phyloP scores from a whole-genome alignment of 345 rosid species.

The Stellera chamaejasme region DNA sequence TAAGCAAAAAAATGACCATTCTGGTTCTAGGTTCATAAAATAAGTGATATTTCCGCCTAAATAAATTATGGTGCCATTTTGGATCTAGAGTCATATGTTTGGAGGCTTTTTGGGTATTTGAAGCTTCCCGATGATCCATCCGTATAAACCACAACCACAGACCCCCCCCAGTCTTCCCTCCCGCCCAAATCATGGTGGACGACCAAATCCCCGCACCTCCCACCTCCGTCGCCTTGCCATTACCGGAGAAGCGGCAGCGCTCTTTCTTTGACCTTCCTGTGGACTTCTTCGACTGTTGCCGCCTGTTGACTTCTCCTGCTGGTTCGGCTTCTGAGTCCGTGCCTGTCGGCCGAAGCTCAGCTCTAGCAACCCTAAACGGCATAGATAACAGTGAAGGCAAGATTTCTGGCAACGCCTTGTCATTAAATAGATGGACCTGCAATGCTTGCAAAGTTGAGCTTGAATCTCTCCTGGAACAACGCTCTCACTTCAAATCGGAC shows the following conservation, averaged over 20 bases:
- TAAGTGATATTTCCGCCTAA: no score
- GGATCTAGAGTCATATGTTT: no score
- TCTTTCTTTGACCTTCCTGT: conserved; percentile 57
- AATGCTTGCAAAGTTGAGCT: conserved; percentile 78
- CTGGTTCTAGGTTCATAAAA: no score
- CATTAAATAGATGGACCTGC: conserved; percentile 74
- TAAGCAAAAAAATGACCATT: no score
- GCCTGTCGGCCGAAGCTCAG: conserved; percentile 16
- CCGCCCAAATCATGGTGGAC: conserved; percentile 22
- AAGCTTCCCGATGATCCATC: no score
- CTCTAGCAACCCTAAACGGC: conserved; percentile 19
- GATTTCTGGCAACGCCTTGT: conserved; percentile 20
- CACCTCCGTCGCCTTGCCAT: conserved; percentile 7
- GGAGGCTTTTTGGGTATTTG: no score
- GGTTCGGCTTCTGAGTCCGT: conserved; percentile 16
- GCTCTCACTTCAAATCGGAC: conserved; percentile 86
- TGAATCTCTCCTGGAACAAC: conserved; percentile 78
- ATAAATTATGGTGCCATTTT: no score
- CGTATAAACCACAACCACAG: neutral
- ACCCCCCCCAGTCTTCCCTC: neutral
- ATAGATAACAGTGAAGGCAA: conserved; percentile 25
- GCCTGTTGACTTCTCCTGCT: conserved; percentile 39
- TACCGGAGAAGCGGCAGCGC: conserved; percentile 28
- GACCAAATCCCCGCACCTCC: conserved; percentile 1
- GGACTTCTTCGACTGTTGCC: conserved; percentile 57